Percentiles rank a stretch among this genome's conserved stretches.
Conservation (phyloP, 116 monocot genomes). For the Thalassia testudinum region DNA sequence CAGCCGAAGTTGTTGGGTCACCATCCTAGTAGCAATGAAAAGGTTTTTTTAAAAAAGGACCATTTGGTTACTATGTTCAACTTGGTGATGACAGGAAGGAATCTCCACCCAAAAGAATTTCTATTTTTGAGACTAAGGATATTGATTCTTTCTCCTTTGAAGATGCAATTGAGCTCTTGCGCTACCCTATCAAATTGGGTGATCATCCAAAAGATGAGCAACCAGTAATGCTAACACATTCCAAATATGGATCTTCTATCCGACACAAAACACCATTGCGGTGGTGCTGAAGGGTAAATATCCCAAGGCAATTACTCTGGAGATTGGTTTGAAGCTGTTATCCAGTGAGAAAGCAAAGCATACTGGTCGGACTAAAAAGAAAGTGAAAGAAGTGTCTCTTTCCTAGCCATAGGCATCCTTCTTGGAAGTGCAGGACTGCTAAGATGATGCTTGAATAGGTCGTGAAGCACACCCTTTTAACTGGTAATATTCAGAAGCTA, state of each 20-base stretch:
- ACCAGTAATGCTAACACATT: constrained; percentile 49
- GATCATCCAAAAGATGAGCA: constrained; percentile 66
- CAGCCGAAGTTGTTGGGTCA: no score
- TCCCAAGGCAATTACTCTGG: constrained; percentile 53
- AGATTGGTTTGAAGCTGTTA: constrained; percentile 50
- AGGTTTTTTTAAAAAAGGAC: no score
- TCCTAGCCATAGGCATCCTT: no score
- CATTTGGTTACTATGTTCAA: no score
- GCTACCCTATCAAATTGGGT: constrained; percentile 78
- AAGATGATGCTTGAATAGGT: no score
- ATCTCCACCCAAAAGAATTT: no score
- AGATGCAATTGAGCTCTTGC: constrained; percentile 71
- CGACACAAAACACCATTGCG: constrained; percentile 43
- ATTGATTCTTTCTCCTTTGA: constrained; percentile 48
- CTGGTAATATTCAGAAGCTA: no score
- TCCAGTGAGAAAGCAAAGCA: constrained; percentile 50
- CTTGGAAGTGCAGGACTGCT: no score
- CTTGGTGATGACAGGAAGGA: no score
- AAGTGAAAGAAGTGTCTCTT: constrained; percentile 4
- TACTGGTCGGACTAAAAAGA: constrained; percentile 44
- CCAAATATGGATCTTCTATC: constrained; percentile 57
- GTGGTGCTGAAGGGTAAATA: constrained; percentile 62
- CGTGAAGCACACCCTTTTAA: no score
- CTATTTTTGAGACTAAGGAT: constrained; percentile 66
- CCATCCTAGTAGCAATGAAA: no score